Evolutionary conservation across 1,284 basidiomycete species (phyloP).

Genomic region (Farysia itapuensis): DNA sequence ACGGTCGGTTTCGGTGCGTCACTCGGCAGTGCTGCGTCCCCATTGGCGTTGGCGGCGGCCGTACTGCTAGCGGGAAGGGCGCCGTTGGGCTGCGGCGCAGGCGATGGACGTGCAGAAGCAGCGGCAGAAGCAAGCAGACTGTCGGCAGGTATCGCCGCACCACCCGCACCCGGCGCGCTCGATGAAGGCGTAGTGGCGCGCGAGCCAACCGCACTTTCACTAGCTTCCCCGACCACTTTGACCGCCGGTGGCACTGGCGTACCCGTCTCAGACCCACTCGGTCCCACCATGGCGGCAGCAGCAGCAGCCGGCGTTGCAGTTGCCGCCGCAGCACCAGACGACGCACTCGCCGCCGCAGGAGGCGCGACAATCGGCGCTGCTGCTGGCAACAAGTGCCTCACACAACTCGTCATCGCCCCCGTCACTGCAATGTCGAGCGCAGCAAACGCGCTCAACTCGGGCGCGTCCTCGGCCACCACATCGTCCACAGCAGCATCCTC

Average conservation of each 20-base stretch:
- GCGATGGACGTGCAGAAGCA: conserved; percentile 24
- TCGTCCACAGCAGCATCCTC: conserved; percentile 42
- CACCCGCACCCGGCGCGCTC: conserved; percentile 1
- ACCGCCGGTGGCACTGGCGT: conserved; percentile 14
- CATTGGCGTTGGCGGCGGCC: neutral
- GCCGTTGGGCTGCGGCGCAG: conserved; percentile 10
- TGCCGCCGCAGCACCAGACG: conserved; percentile 1
- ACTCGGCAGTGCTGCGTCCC: neutral
- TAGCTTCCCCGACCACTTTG: neutral
- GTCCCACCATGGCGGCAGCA: conserved; percentile 11
- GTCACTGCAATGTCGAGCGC: conserved; percentile 41
- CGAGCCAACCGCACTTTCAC: conserved; percentile 13
- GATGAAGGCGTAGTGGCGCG: conserved; percentile 11
- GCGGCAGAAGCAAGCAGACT: conserved; percentile 16
- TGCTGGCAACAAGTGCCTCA: conserved; percentile 38
- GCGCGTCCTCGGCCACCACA: conserved; percentile 28
- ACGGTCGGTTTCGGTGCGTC: conserved; percentile 60
- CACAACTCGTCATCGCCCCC: conserved; percentile 44
- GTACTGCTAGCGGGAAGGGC: neutral
- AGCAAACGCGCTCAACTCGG: conserved; percentile 14
- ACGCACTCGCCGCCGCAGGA: conserved; percentile 3
- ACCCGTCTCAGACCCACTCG: conserved; percentile 12
- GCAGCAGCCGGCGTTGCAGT: conserved; percentile 3
- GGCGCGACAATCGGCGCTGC: conserved; percentile 9
- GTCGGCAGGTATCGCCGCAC: too few species aligned